phyloP scores from a whole-genome alignment of 495 filamentous ascomycete species.

The Penicillium salamii region DNA sequence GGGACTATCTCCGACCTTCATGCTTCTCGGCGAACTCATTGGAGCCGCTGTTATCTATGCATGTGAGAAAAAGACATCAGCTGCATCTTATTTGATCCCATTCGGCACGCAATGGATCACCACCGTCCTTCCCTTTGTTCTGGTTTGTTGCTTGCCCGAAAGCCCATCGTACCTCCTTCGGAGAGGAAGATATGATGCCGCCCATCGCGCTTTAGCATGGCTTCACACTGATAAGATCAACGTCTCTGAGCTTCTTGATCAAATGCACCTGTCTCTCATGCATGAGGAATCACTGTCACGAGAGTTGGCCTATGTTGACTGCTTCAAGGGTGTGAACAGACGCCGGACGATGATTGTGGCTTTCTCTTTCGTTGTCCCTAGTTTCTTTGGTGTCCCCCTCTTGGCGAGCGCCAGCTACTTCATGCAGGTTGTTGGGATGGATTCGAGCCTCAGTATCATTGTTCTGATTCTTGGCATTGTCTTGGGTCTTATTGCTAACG shows the following conservation, averaged over 20 bases:
- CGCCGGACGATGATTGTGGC: slow-evolving; percentile 47
- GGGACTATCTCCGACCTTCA: slow-evolving; percentile 42
- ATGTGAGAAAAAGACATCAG: slow-evolving; percentile 10
- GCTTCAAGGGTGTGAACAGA: slow-evolving; percentile 42
- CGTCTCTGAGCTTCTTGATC: slow-evolving; percentile 1
- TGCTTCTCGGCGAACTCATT: slow-evolving; percentile 40
- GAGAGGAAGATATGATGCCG: slow-evolving; percentile 9
- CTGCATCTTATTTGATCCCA: slow-evolving; percentile 16
- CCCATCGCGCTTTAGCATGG: slow-evolving; percentile 4
- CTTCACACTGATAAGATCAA: slow-evolving; percentile 8
- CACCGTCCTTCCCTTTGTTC: slow-evolving; percentile 17
- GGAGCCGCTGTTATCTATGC: slow-evolving; percentile 37
- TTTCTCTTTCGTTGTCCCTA: slow-evolving; percentile 31
- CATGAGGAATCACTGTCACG: slow-evolving; percentile 17
- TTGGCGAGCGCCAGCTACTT: slow-evolving; percentile 33
- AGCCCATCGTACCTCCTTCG: slow-evolving; percentile 17
- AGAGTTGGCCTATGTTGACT: slow-evolving; percentile 35
- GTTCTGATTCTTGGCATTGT: slow-evolving; percentile 29
- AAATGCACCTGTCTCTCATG: slow-evolving; percentile 18
- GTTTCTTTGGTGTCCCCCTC: slow-evolving; percentile 28
- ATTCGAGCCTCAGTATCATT: slow-evolving; percentile 22
- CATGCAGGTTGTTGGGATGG: slow-evolving; percentile 34
- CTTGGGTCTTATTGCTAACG: slow-evolving; percentile 26
- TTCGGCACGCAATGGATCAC: slow-evolving; percentile 29
- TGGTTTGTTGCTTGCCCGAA: slow-evolving; percentile 12